Base-by-base conservation (phyloP, 805 yeast genomes). In the Debaryomyces prosopidis region DNA sequence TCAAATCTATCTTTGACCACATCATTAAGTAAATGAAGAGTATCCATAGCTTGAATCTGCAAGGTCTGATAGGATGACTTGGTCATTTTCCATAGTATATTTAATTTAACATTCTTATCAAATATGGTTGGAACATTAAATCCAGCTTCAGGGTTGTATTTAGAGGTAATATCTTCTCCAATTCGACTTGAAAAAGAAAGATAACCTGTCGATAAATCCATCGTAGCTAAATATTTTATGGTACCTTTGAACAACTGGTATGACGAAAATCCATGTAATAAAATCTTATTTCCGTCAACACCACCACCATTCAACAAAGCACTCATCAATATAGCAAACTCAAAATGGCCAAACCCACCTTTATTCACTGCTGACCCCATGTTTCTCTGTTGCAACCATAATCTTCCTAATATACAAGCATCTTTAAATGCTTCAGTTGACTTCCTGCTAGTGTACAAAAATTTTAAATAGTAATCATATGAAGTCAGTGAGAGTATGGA, bases 171-270 rank as follows among this genome's bases (percentile, higher is more conserved):
- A 38, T 52, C 59, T 23, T 76, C 82, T 12, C 81, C 83, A 43
- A 77, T 63, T 19, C 69, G 57, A 4, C 88, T 82, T 46, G 80
- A 73, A 59, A 87, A 85, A 23, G 87, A 84, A 36, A 87, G 65
- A 56, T 86, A 83, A 1, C 92, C 94, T 8, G 71, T 58, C 43
- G 77, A 70, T 40, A 91, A 65, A 63, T 90, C 96, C 75, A 84
- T 83, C 2, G 87, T 80, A 2, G 97, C 95, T 49, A 92, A 61
- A 59, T 86, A 91, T 55, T 82, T 82, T 45, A 94, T 75, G 1
- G 88, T 82, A 60, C 96, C 97, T 62, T 89, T 91, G 73, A 94
- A 94, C 42, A 94, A 71, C 68, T 94, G 99, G 62, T 90, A 94
- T 17, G 95, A 85, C 3, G 96, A 89, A 63, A 87, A 92, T 0